phyloP scores from a whole-genome alignment of 495 filamentous ascomycete species.

The Talaromyces adpressus region DNA sequence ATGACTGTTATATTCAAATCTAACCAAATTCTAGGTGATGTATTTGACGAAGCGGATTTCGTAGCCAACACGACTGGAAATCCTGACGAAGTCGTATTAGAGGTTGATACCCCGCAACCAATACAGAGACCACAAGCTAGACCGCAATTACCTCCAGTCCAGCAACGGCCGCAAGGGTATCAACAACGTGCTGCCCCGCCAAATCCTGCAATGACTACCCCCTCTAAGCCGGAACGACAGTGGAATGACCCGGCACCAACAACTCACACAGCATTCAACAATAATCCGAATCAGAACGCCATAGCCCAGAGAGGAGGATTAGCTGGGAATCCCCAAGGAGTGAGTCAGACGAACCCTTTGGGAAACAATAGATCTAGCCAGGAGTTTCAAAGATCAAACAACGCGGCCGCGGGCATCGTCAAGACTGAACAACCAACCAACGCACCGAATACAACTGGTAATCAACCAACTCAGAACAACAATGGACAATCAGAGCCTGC shows the following conservation, averaged over 20 bases:
- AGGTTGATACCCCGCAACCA: conserved; percentile 20
- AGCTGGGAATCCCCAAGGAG: neutral
- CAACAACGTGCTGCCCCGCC: conserved; percentile 12
- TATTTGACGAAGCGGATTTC: conserved; percentile 74
- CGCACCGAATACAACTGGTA: neutral
- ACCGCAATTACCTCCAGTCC: conserved; percentile 17
- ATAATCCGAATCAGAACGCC: neutral
- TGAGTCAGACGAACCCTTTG: neutral
- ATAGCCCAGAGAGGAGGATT: neutral
- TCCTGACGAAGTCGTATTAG: conserved; percentile 55
- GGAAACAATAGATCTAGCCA: neutral
- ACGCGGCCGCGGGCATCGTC: neutral
- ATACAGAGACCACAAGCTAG: conserved; percentile 22
- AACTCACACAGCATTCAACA: neutral
- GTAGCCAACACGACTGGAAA: conserved; percentile 47
- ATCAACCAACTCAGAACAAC: neutral
- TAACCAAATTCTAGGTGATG: conserved; percentile 37
- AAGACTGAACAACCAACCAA: conserved; percentile 3
- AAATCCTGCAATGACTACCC: conserved; percentile 26
- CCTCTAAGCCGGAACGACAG: conserved; percentile 35
- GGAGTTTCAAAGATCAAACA: conserved; percentile 3
- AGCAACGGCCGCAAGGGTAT: conserved; percentile 18
- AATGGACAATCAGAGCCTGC: conserved; percentile 21
- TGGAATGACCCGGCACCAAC: conserved; percentile 17
- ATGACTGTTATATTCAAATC: conserved; percentile 10